These are phyloP conservation scores for Irpex sp. DNA, from an alignment of 1,284 basidiomycete species.

Conservation along the genomic window DNA sequence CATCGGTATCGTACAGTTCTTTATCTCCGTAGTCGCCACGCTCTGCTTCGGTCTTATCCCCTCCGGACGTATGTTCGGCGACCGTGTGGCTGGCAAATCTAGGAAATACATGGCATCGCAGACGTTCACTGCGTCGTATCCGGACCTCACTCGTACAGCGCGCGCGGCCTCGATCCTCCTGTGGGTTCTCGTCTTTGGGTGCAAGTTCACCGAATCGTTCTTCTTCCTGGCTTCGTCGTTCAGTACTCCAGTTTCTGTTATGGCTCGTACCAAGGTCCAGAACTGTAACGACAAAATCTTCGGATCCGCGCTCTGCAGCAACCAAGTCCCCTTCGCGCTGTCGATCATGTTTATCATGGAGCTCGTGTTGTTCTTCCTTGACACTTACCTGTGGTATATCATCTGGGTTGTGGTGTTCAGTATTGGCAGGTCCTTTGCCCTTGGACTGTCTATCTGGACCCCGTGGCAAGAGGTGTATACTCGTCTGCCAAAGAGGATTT, in stretches of 20 bases:
- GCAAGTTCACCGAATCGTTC: slow-evolving; percentile 93
- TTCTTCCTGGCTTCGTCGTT: slow-evolving; percentile 95
- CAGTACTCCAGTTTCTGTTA: slow-evolving; percentile 87
- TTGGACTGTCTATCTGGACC: slow-evolving; percentile 95
- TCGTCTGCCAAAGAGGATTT: slow-evolving; percentile 93
- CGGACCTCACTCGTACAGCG: slow-evolving; percentile 60
- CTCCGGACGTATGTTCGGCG: slow-evolving; percentile 93
- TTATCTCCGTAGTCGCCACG: slow-evolving; percentile 79
- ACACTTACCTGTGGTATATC: slow-evolving; percentile 96
- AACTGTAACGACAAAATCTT: slow-evolving; percentile 83
- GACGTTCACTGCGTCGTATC: slow-evolving; percentile 96
- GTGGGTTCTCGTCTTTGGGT: slow-evolving; percentile 87
- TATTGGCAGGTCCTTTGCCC: slow-evolving; percentile 82
- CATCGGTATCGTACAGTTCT: slow-evolving; percentile 87
- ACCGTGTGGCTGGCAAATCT: slow-evolving; percentile 90
- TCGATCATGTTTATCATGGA: slow-evolving; percentile 98
- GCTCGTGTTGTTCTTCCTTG: slow-evolving; percentile 91
- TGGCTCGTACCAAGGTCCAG: slow-evolving; percentile 88
- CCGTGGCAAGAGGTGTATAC: slow-evolving; percentile 96
- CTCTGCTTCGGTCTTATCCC: slow-evolving; percentile 82
- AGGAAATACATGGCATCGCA: slow-evolving; percentile 96
- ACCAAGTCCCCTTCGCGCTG: slow-evolving; percentile 88
- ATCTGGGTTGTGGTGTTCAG: slow-evolving; percentile 97
- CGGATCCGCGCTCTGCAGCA: slow-evolving; percentile 74
- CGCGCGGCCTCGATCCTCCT: slow-evolving; percentile 81